A percentile compares a stretch with the other conserved stretches of the same genome.
Conservation (phyloP, 2,329 filamentous ascomycete genomes). For the Hirsutella thompsonii region DNA sequence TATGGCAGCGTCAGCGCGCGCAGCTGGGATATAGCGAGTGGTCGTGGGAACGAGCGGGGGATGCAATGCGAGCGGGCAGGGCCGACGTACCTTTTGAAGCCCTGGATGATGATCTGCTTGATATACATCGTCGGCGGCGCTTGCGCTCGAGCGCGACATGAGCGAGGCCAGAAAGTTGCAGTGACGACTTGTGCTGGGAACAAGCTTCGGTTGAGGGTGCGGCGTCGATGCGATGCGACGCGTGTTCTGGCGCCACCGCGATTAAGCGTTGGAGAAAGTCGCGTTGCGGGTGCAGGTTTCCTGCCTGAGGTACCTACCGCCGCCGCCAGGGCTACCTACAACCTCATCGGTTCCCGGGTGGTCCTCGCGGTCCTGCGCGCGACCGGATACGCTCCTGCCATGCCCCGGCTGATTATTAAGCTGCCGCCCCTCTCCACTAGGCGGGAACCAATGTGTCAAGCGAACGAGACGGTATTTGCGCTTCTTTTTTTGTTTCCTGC, state of each 20-base stretch:
- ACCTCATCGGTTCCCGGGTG: no score
- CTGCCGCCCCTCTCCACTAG: no score
- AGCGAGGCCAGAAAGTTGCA: conserved; percentile 12
- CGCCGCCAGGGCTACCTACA: no score
- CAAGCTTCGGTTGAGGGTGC: conserved; percentile 1
- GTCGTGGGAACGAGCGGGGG: not conserved
- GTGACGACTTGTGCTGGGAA: conserved; percentile 7
- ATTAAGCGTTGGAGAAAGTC: conserved; percentile 7
- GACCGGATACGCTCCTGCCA: no score
- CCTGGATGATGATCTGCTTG: conserved; percentile 99
- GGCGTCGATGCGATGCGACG: conserved; percentile 8
- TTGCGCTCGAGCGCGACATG: conserved; percentile 25
- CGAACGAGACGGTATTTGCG: no score
- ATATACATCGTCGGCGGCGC: conserved; percentile 66
- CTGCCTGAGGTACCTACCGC: conserved; percentile 11
- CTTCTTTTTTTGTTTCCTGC: no score
- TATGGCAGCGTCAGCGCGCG: conserved; percentile 23
- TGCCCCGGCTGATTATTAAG: no score
- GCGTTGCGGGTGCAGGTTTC: conserved; percentile 6
- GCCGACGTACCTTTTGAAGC: conserved; percentile 79
- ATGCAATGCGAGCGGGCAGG: not conserved
- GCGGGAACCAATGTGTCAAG: no score
- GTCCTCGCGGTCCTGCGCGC: no score
- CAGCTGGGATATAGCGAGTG: not conserved
- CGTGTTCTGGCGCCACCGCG: conserved; percentile 4